phyloP scores from a whole-genome alignment of 1,284 basidiomycete genomes.

The Ganoderma multipileum region DNA sequence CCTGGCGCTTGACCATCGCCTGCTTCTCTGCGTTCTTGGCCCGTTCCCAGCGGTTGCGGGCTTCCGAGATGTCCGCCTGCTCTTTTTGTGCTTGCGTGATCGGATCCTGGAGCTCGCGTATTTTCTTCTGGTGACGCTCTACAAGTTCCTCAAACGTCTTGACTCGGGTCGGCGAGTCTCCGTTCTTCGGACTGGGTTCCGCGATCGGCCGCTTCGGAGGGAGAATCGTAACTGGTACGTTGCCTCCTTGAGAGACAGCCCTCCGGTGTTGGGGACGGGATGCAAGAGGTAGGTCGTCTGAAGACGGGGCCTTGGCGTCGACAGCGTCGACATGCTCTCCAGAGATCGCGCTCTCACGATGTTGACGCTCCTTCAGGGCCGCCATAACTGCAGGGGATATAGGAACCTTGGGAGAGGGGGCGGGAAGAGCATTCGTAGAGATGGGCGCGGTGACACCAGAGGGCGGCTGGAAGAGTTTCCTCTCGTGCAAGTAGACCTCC shows the following conservation, averaged over 20 bases:
- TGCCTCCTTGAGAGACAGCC: constrained; percentile 43
- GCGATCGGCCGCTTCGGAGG: constrained; percentile 60
- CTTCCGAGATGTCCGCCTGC: constrained; percentile 69
- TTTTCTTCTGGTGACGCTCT: constrained; percentile 82
- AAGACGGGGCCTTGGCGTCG: constrained; percentile 22
- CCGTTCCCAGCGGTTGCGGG: constrained; percentile 79
- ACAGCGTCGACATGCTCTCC: constrained; percentile 38
- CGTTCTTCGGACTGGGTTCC: constrained; percentile 37
- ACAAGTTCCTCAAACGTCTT: constrained; percentile 82
- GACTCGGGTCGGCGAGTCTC: constrained; percentile 54
- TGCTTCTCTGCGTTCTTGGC: constrained; percentile 73
- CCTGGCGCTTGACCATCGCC: constrained; percentile 70
- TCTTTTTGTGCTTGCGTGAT: constrained; percentile 76
- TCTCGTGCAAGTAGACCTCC: constrained; percentile 81
- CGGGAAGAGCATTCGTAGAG: constrained; percentile 55
- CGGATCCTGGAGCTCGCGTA: constrained; percentile 76
- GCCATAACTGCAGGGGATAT: constrained; percentile 76
- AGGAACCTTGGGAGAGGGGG: constrained; percentile 51
- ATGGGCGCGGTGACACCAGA: constrained; percentile 79
- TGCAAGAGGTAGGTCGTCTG: constrained; percentile 37
- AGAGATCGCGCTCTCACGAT: constrained; percentile 61
- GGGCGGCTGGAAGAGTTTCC: constrained; percentile 83
- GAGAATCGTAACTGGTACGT: constrained; percentile 69
- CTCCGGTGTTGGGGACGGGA: constrained; percentile 41
- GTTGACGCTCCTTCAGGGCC: constrained; percentile 71